Conservation (phyloP, 306 rosid genomes). For the Cicer cuneatum region DNA sequence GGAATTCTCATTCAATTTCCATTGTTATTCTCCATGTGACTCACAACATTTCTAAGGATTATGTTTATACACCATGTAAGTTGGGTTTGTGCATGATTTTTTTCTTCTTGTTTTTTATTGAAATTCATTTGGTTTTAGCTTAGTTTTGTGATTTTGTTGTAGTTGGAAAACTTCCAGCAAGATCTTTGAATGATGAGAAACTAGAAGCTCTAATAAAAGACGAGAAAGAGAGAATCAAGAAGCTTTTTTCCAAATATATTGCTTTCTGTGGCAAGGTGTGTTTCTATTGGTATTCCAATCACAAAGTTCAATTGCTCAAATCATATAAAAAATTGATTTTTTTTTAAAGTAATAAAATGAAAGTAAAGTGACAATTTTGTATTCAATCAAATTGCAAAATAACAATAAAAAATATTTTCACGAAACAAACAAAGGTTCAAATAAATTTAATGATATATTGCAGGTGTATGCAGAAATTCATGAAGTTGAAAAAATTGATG, state of each 20-base stretch:
- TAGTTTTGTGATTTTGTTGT: slow-evolving; percentile 44
- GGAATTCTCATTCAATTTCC: slow-evolving; percentile 75
- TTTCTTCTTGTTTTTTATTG: not conserved
- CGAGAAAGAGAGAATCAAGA: slow-evolving; percentile 64
- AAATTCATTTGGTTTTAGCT: slow-evolving; percentile 42
- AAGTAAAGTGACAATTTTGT: not conserved
- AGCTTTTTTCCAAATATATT: slow-evolving; percentile 57
- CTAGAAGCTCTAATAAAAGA: slow-evolving; percentile 56
- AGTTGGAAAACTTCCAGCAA: slow-evolving; percentile 92
- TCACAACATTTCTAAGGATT: slow-evolving; percentile 52
- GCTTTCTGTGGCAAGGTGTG: slow-evolving; percentile 75
- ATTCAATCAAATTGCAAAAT: not conserved
- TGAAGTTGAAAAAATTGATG: slow-evolving; percentile 62
- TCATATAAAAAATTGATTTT: not conserved
- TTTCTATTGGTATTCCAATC: slow-evolving; percentile 14
- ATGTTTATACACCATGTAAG: slow-evolving; percentile 79
- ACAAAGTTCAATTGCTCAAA: not conserved
- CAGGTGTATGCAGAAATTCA: slow-evolving; percentile 68
- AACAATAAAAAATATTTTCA: not conserved
- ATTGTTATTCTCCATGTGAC: slow-evolving; percentile 68
- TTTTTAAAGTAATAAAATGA: not conserved
- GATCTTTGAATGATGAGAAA: slow-evolving; percentile 70
- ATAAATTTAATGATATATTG: slow-evolving; percentile 8
- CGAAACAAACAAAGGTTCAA: not conserved
- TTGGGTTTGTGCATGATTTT: not conserved